Evolutionary conservation across 2,329 filamentous ascomycete genomes (phyloP).

Genomic region (Salinomyces thailandicus): DNA sequence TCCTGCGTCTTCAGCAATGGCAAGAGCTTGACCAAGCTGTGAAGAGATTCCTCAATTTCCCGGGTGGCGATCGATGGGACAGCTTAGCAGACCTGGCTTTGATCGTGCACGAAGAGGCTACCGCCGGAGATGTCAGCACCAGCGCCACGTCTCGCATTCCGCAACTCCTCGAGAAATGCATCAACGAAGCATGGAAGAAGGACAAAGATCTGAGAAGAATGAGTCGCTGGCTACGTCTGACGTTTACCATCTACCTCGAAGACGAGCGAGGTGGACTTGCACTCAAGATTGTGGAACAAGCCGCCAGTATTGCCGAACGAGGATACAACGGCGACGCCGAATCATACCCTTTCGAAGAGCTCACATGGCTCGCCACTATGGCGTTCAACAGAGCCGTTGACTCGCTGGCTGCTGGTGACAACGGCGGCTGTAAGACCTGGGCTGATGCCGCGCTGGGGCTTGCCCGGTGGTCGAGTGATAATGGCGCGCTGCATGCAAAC

Average conservation of each 20-base stretch:
- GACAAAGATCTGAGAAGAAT: conserved; percentile 49
- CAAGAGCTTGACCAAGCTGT: conserved; percentile 54
- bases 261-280: conserved; percentile 36
- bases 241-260: conserved; percentile 58
- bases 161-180: conserved; percentile 49
- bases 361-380: conserved; percentile 64
- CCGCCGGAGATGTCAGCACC: conserved; percentile 16
- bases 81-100: conserved; percentile 39
- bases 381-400: conserved; percentile 63
- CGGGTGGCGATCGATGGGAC: conserved; percentile 31
- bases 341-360: conserved; percentile 54
- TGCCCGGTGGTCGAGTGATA: conserved; percentile 49
- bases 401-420: conserved; percentile 47
- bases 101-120: conserved; percentile 31
- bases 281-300: conserved; percentile 50
- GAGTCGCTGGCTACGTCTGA: conserved; percentile 66
- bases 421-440: conserved; percentile 50
- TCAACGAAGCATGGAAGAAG: conserved; percentile 52
- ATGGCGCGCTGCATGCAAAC: conserved; percentile 24
- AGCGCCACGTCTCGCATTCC: conserved; percentile 14
- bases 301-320: conserved; percentile 41
- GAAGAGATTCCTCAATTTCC: conserved; percentile 25
- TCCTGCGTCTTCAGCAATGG: conserved; percentile 57
- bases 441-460: conserved; percentile 52
- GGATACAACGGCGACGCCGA: conserved; percentile 13